Base-by-base conservation (phyloP, 2,329 filamentous ascomycete genomes). In the Fonsecaea erecta region DNA sequence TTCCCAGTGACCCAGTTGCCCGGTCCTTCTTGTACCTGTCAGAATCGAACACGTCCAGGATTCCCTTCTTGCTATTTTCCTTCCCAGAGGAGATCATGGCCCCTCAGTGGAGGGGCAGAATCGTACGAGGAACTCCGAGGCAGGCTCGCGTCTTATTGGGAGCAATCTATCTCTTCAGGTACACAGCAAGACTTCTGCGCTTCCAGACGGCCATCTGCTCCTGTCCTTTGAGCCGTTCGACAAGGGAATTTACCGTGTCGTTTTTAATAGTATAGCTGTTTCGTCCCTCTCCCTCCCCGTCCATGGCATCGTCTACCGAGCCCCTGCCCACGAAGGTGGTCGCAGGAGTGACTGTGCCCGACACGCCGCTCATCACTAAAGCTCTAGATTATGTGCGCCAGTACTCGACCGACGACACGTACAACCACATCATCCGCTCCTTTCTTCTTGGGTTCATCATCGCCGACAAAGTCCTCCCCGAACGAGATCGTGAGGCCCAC, bases 391-490 rank as follows among this genome's bases (percentile, higher is more conserved):
- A 65, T 61, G 66, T 65, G 6, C 62, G 67, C 14, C 56, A 60
- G 28, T 64, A 71, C 66, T 65, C 65, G 40, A 65, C 67, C 24
- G 61, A 68, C 52, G 62, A 64, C 54, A 68, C 67, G 26, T 70
- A 68, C 65, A 68, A 70, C 34, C 68, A 70, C 55, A 72, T 77
- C 53, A 70, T 76, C 52, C 76, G 78, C 8, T 75, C 75, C 11
- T 75, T 75, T 68, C 74, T 79, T 30, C 72, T 77, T 48, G 77
- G 77, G 5, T 70, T 74, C 59, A 70, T 76, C 56, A 77, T 79
- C 43, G 68, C 73, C 40, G 69, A 74, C 54, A 74, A 75, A 24
- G 70, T 76, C 11, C 74, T 76, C 6, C 59, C 60, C 30, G 60
- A 62, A 12, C 64, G 66, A 6, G 65, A 68, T 55, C 73, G 80